Conservation (phyloP, 352 stramenopile genomes). For the Globisporangium parvum region DNA sequence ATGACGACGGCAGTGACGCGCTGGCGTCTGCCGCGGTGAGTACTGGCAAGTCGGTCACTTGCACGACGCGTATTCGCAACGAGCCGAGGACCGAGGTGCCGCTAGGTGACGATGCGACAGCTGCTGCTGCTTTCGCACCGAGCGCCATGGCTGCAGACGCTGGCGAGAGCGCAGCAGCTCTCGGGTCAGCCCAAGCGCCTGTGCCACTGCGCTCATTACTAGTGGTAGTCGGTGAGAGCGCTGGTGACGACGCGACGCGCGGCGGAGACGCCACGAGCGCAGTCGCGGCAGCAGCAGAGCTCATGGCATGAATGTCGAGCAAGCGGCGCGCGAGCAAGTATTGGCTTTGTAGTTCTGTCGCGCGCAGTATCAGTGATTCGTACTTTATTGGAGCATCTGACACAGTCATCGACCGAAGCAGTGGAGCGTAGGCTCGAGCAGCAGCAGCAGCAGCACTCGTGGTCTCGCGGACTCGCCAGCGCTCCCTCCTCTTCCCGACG, state of each 20-base stretch:
- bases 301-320: constrained; percentile 3
- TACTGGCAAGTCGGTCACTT: constrained; percentile 46
- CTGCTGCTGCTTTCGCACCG: constrained; percentile 20
- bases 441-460: too few species aligned
- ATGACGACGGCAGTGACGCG: too few species aligned
- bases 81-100: constrained; percentile 33
- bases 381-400: too few species aligned
- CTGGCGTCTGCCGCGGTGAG: constrained; percentile 12
- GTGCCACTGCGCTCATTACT: neutral
- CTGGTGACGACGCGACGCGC: neutral
- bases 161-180: constrained; percentile 31
- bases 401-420: too few species aligned
- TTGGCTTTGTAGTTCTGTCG: too few species aligned
- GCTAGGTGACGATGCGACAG: constrained; percentile 32
- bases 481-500: neutral
- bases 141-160: constrained; percentile 38
- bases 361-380: too few species aligned
- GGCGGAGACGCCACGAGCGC: constrained; percentile 12
- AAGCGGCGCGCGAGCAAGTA: too few species aligned
- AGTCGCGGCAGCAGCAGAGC: constrained; percentile 2
- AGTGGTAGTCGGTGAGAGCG: neutral
- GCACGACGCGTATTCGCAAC: constrained; percentile 53
- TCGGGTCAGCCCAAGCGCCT: neutral
- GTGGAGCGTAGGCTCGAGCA: too few species aligned
- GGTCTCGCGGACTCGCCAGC: too few species aligned